These are phyloP conservation scores for Nothophoma quercina DNA, from an alignment of 2,329 filamentous ascomycete species.

Conservation along the genomic window DNA sequence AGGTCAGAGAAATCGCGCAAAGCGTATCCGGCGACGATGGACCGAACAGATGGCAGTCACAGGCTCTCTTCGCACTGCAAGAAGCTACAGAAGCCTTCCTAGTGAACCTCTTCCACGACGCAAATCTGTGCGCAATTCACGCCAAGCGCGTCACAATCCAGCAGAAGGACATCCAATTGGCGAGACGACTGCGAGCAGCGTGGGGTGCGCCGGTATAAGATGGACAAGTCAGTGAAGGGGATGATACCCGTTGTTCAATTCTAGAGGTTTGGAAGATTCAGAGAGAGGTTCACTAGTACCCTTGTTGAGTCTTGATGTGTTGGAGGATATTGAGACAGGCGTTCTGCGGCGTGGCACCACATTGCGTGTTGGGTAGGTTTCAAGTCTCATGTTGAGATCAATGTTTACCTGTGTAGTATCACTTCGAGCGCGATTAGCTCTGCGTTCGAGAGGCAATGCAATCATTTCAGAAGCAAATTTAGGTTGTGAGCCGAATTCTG, in stretches of 20 bases:
- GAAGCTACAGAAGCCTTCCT: conserved; percentile 99
- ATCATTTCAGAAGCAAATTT: too few species aligned
- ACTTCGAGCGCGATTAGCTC: neutral
- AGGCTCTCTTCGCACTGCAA: conserved; percentile 95
- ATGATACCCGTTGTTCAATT: too few species aligned
- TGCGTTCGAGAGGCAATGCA: neutral
- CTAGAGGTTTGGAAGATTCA: too few species aligned
- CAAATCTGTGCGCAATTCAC: conserved; percentile 98
- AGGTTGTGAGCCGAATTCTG: too few species aligned
- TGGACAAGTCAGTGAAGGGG: too few species aligned
- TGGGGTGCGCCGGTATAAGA: conserved; percentile 51
- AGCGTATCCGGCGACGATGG: conserved; percentile 69
- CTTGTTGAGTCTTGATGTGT: neutral
- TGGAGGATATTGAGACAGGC: neutral
- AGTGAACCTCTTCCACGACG: conserved; percentile 97
- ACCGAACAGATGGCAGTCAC: conserved; percentile 86
- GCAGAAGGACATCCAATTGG: conserved; percentile 96
- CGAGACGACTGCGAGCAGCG: conserved; percentile 88
- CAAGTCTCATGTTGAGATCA: neutral
- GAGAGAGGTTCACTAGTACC: too few species aligned
- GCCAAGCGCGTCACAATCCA: conserved; percentile 99
- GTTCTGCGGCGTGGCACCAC: conserved; percentile 10
- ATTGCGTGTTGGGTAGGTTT: conserved; percentile 1
- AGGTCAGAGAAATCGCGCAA: conserved; percentile 71
- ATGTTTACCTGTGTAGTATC: conserved; percentile 6